Conservation (phyloP, 371 early-diverging fungal genomes). For the Apophysomyces trapeziformis region DNA sequence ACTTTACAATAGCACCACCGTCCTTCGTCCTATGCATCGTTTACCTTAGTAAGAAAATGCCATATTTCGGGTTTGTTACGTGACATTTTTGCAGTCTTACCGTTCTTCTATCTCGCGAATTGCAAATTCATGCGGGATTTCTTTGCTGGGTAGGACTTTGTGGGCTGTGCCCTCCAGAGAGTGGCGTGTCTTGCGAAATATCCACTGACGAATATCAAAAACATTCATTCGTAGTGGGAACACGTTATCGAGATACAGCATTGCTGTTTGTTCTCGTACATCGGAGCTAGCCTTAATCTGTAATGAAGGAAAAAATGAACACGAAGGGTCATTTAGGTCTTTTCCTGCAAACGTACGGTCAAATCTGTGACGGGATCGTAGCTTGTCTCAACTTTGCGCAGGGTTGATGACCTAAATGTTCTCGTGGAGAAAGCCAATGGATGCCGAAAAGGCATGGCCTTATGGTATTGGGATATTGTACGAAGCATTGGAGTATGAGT, state of each 20-base stretch:
- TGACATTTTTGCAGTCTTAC: constrained; percentile 21
- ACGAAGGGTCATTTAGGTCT: neutral
- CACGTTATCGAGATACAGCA: constrained; percentile 50
- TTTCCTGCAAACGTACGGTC: constrained; percentile 5
- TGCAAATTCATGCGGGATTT: constrained; percentile 35
- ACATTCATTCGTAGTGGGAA: constrained; percentile 45
- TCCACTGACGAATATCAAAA: constrained; percentile 45
- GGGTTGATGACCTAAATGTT: neutral
- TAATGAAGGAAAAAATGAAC: constrained; percentile 1
- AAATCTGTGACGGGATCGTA: constrained; percentile 14
- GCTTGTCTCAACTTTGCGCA: neutral
- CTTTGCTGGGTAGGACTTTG: constrained; percentile 34
- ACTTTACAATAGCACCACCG: constrained; percentile 53
- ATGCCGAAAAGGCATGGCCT: neutral
- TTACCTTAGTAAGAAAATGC: neutral
- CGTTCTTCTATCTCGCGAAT: constrained; percentile 41
- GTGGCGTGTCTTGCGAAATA: constrained; percentile 37
- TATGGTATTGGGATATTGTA: neutral
- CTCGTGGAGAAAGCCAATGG: neutral
- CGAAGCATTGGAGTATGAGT: neutral
- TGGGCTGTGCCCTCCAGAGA: constrained; percentile 37
- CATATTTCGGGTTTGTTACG: too few relatives aligned
- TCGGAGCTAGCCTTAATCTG: neutral
- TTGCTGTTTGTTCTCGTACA: constrained; percentile 36
- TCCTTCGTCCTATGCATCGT: constrained; percentile 43